phyloP scores from a whole-genome alignment of 164 flowering plant species.

The Cinnamomum chago region DNA sequence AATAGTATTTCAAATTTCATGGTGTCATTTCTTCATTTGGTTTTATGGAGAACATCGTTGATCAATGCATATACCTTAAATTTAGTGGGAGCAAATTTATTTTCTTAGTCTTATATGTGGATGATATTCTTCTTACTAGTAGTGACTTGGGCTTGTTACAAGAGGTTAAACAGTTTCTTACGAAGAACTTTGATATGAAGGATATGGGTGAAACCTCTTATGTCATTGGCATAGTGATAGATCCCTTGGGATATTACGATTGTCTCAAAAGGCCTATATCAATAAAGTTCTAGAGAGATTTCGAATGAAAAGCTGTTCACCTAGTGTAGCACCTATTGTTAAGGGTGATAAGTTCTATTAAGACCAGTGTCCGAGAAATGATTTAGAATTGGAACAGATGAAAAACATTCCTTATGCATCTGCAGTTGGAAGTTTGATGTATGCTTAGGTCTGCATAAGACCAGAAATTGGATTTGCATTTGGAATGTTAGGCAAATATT shows the following conservation, averaged over 20 bases:
- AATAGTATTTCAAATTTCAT: too few relatives aligned
- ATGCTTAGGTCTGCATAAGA: background rate
- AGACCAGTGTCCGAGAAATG: slow-evolving; percentile 1
- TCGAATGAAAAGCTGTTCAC: background rate
- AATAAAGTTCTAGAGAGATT: background rate
- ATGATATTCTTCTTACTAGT: too few relatives aligned
- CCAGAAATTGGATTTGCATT: background rate
- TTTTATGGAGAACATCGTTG: too few relatives aligned
- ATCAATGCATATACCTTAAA: too few relatives aligned
- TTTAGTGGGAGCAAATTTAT: too few relatives aligned
- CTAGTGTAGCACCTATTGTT: background rate
- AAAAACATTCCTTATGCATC: background rate
- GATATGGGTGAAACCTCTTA: too few relatives aligned
- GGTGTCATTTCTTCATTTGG: too few relatives aligned
- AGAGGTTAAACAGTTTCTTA: too few relatives aligned
- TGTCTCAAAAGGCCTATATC: background rate
- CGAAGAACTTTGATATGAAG: too few relatives aligned
- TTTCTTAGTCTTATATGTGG: too few relatives aligned
- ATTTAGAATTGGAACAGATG: background rate
- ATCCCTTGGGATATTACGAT: background rate
- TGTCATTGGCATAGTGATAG: background rate
- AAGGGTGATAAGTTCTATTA: background rate
- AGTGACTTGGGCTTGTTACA: too few relatives aligned
- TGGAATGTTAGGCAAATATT: background rate
- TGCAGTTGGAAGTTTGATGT: background rate